phyloP scores from a whole-genome alignment of 169 alveolate genomes.

The Amoebophrya sp. region DNA sequence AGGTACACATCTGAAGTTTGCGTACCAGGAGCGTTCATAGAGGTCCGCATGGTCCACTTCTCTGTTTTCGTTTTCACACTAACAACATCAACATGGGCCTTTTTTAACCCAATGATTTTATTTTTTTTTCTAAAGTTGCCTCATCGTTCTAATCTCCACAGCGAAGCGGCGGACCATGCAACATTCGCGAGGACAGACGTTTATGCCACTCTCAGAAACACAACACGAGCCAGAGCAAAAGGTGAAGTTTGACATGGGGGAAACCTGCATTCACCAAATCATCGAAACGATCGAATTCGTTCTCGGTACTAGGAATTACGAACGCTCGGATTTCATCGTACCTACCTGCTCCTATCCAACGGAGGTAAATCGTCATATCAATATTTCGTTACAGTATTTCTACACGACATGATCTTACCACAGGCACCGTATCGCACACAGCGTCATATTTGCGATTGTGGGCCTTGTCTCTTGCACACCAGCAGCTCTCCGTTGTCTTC shows the following conservation, averaged over 20 bases:
- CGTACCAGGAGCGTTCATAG: constrained; percentile 11
- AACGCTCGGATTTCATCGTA: too few relatives aligned
- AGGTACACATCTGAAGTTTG: not conserved
- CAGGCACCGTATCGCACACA: constrained; percentile 84
- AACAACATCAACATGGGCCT: too few relatives aligned
- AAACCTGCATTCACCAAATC: constrained; percentile 53
- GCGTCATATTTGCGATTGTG: constrained; percentile 98
- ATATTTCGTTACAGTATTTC: too few relatives aligned
- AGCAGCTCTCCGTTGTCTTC: constrained; percentile 88
- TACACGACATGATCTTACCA: not conserved
- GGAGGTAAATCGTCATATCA: too few relatives aligned
- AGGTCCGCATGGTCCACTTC: constrained; percentile 37
- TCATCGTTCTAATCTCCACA: too few relatives aligned
- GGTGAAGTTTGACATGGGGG: constrained; percentile 54
- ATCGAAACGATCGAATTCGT: constrained; percentile 98
- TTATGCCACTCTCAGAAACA: constrained; percentile 46
- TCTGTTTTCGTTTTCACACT: constrained; percentile 42
- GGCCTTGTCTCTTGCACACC: constrained; percentile 99
- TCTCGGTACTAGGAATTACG: constrained; percentile 84
- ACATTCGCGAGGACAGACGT: not conserved
- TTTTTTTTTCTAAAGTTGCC: too few relatives aligned
- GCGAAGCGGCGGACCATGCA: not conserved
- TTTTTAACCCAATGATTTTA: too few relatives aligned
- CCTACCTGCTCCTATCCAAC: too few relatives aligned
- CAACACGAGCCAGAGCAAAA: constrained; percentile 48